Conservation (phyloP, 2,329 filamentous ascomycete genomes). For the Hansfordia pulvinata region DNA sequence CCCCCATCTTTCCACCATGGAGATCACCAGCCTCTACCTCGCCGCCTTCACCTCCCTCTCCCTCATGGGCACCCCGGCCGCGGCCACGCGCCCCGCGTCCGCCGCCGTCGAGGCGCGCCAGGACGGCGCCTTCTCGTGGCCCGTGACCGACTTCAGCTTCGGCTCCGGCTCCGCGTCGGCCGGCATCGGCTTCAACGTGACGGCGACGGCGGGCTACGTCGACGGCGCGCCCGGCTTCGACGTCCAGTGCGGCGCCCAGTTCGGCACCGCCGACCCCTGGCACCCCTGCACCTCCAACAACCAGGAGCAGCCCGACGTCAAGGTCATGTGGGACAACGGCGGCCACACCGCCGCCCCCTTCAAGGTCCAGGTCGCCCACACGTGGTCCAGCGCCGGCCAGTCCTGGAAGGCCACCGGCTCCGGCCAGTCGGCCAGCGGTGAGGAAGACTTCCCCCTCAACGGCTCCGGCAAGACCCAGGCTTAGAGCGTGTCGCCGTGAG, state of each 20-base stretch:
- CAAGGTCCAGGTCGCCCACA: neutral
- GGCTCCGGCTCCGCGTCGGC: conserved; percentile 1
- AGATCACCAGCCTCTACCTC: too few relatives aligned
- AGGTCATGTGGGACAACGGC: neutral
- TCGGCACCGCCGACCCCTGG: neutral
- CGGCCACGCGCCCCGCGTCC: too few relatives aligned
- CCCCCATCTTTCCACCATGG: too few relatives aligned
- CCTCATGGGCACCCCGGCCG: too few relatives aligned
- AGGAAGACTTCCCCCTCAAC: conserved; percentile 1
- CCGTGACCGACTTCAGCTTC: conserved; percentile 1
- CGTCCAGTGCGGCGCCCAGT: conserved; percentile 2
- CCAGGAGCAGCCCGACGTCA: neutral
- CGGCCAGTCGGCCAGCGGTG: neutral
- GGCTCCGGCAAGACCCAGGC: too few relatives aligned
- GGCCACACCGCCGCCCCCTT: neutral
- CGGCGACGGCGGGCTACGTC: conserved; percentile 1
- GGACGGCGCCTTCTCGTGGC: too few relatives aligned
- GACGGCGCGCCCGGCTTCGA: conserved; percentile 1
- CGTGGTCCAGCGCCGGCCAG: neutral
- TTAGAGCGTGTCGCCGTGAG: too few relatives aligned
- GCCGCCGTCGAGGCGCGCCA: too few relatives aligned
- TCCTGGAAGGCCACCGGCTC: neutral
- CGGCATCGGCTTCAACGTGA: conserved; percentile 1
- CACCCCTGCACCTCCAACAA: neutral
- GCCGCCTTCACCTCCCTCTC: too few relatives aligned